Conservation (phyloP, 176 grass and related monocot species). For the Puya raimondii region DNA sequence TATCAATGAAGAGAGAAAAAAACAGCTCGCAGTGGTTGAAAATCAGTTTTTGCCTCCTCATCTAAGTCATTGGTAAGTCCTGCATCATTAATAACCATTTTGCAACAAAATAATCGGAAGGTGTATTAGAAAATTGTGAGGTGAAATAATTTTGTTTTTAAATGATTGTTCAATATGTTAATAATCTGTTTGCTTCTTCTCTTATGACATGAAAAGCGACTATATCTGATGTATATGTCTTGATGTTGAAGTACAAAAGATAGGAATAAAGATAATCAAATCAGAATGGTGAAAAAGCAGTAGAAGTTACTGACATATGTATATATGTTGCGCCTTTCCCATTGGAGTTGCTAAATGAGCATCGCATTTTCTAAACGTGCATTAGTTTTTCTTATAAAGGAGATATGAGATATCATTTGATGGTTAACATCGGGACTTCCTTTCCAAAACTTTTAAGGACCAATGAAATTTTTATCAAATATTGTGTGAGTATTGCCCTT, state of each 20-base stretch:
- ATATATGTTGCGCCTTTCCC: too few species aligned
- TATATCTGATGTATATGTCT: too few species aligned
- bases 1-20: constrained; percentile 75
- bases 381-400: too few species aligned
- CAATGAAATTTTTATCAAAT: neutral
- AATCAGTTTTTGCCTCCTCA: constrained; percentile 50
- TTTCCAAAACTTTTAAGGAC: too few species aligned
- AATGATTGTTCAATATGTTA: neutral
- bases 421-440: too few species aligned
- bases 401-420: too few species aligned
- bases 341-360: too few species aligned
- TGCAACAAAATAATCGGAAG: constrained; percentile 9
- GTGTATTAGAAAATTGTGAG: neutral
- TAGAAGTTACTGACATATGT: too few species aligned
- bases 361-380: too few species aligned
- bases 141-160: neutral
- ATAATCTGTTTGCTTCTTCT: neutral
- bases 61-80: constrained; percentile 63
- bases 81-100: constrained; percentile 6
- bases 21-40: constrained; percentile 47
- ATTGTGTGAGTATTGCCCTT: neutral
- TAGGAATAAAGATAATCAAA: too few species aligned
- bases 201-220: neutral
- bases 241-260: too few species aligned
- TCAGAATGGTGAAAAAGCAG: too few species aligned